phyloP scores from a whole-genome alignment of 78 protist genomes.

The Anaeramoeba flamelloides region DNA sequence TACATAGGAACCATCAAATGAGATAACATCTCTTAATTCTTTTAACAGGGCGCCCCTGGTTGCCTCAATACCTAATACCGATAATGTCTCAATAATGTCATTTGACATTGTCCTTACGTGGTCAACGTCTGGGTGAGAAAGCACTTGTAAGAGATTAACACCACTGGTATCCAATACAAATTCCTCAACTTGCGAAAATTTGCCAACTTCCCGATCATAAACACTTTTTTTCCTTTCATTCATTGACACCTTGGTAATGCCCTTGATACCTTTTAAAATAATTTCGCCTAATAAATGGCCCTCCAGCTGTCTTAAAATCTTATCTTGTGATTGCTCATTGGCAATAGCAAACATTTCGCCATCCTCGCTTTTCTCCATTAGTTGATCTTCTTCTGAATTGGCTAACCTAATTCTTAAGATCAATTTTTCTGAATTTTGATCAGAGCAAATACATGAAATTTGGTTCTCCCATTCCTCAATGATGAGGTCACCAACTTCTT shows the following conservation, averaged over 20 bases:
- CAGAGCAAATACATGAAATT: neutral
- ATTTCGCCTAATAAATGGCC: slow-evolving; percentile 39
- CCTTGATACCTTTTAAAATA: slow-evolving; percentile 56
- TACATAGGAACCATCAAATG: slow-evolving; percentile 77
- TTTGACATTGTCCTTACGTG: slow-evolving; percentile 56
- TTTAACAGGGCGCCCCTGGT: slow-evolving; percentile 62
- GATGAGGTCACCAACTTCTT: neutral
- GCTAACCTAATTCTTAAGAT: neutral
- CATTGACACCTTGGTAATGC: slow-evolving; percentile 49
- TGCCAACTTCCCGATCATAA: neutral
- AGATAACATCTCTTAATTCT: slow-evolving; percentile 69
- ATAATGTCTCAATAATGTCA: slow-evolving; percentile 72
- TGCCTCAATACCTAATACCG: slow-evolving; percentile 94
- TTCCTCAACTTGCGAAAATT: slow-evolving; percentile 18
- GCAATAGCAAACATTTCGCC: no score
- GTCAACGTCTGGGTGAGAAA: slow-evolving; percentile 61
- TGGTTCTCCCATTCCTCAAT: neutral
- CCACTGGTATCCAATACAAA: slow-evolving; percentile 78
- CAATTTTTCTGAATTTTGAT: neutral
- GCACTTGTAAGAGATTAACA: slow-evolving; percentile 48
- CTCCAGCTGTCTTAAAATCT: slow-evolving; percentile 46
- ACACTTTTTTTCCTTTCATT: slow-evolving; percentile 8
- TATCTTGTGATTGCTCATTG: slow-evolving; percentile 12
- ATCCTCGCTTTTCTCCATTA: neutral
- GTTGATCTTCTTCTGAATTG: neutral